phyloP scores from a whole-genome alignment of 2,329 filamentous ascomycete species.

The Malbranchea cinnamomea region DNA sequence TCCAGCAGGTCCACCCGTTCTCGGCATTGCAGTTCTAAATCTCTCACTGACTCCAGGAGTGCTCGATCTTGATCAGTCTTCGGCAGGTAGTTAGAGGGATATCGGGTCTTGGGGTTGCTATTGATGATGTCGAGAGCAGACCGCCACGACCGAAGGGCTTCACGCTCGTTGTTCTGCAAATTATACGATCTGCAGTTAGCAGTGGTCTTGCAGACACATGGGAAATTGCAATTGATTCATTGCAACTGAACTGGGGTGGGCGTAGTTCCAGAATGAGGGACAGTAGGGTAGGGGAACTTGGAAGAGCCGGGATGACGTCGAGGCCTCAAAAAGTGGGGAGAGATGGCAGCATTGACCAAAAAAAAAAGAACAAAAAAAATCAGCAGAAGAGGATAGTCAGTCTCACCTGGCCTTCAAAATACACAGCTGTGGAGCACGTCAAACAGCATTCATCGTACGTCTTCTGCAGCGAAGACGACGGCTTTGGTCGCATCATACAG shows the following conservation, averaged over 20 bases:
- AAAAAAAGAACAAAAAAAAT: too few relatives aligned
- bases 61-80: conserved; percentile 72
- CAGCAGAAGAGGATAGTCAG: too few relatives aligned
- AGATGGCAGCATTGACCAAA: too few relatives aligned
- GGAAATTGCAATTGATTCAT: background rate
- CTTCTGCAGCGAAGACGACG: conserved; percentile 71
- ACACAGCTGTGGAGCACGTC: conserved; percentile 86
- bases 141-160: conserved; percentile 84
- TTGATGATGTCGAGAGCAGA: conserved; percentile 77
- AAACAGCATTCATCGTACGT: conserved; percentile 95
- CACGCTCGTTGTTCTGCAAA: conserved; percentile 67
- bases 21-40: conserved; percentile 82
- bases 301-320: too few relatives aligned
- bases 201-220: too few relatives aligned
- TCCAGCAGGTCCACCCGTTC: conserved; percentile 82
- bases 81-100: conserved; percentile 53
- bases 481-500: conserved; percentile 40
- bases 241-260: too few relatives aligned
- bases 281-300: too few relatives aligned
- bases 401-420: conserved; percentile 83
- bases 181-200: too few relatives aligned
- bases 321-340: too few relatives aligned
- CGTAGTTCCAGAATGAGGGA: too few relatives aligned
- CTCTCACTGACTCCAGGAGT: conserved; percentile 62
- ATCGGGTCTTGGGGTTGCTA: conserved; percentile 65